A percentile compares a stretch with the other conserved stretches of the same genome.
Evolutionary conservation across 306 rosid genomes (phyloP).

Genomic region (Sicyos edulis): DNA sequence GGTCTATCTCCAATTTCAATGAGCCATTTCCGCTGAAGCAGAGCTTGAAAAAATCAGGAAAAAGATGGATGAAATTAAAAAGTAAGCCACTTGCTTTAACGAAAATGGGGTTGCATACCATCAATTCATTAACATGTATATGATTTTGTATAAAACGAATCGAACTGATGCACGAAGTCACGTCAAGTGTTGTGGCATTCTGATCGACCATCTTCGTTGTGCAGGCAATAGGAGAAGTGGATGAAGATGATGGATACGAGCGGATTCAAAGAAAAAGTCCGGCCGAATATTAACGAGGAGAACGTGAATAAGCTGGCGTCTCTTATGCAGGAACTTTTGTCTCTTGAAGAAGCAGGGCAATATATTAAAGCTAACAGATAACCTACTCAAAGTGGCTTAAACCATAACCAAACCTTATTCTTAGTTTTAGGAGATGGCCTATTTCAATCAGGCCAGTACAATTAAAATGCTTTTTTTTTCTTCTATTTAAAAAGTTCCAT

Average conservation of each 20-base stretch:
- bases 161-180: neutral
- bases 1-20: conserved; percentile 38
- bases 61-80: conserved; percentile 37
- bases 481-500: too few species aligned
- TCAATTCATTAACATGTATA: neutral
- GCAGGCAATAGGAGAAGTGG: conserved; percentile 57
- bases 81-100: conserved; percentile 25
- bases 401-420: neutral
- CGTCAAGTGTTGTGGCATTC: neutral
- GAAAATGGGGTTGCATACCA: neutral
- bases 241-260: conserved; percentile 46
- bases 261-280: conserved; percentile 77
- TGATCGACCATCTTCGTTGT: neutral
- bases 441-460: too few species aligned
- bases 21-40: conserved; percentile 38
- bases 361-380: conserved; percentile 34
- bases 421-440: neutral
- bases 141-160: neutral
- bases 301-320: conserved; percentile 54
- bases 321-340: conserved; percentile 52
- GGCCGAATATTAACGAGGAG: conserved; percentile 39
- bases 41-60: conserved; percentile 42
- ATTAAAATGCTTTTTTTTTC: too few species aligned
- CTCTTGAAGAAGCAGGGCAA: conserved; percentile 57
- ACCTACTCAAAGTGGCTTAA: neutral